Conservation (phyloP, 192 early-diverging fungal genomes). For the Coemansia aciculifera region DNA sequence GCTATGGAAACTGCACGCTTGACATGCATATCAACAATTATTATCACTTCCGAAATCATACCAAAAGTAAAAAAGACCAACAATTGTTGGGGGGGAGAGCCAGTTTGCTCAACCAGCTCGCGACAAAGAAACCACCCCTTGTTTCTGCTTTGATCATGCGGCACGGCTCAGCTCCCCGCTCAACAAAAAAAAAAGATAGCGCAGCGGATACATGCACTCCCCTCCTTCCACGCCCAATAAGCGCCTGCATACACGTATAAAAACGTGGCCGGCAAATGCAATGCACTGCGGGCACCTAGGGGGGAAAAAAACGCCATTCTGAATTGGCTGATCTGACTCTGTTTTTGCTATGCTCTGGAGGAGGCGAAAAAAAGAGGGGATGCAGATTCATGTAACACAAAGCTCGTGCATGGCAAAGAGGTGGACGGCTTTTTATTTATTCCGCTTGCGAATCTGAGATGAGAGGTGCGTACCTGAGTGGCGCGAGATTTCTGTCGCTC, state of each 20-base stretch:
- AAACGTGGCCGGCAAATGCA: background rate
- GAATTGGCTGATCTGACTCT: background rate
- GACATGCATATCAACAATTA: background rate
- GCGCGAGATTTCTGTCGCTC: slow-evolving; percentile 3
- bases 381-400: background rate
- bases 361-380: background rate
- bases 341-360: background rate
- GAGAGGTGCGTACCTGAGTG: background rate
- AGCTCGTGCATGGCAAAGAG: background rate
- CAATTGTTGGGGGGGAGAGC: background rate
- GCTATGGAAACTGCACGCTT: background rate
- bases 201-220: background rate
- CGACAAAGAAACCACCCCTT: background rate
- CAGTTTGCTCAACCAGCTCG: background rate
- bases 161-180: background rate
- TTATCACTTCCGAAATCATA: background rate
- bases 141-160: slow-evolving; percentile 3
- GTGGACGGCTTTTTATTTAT: slow-evolving; percentile 2
- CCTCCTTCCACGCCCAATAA: background rate
- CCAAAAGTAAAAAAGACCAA: background rate
- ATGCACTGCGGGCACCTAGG: background rate
- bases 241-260: background rate
- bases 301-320: background rate
- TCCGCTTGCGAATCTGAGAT: background rate
- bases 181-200: background rate